Base-by-base conservation (phyloP, 768 basidiomycete species). In the Tulasnella sp. region DNA sequence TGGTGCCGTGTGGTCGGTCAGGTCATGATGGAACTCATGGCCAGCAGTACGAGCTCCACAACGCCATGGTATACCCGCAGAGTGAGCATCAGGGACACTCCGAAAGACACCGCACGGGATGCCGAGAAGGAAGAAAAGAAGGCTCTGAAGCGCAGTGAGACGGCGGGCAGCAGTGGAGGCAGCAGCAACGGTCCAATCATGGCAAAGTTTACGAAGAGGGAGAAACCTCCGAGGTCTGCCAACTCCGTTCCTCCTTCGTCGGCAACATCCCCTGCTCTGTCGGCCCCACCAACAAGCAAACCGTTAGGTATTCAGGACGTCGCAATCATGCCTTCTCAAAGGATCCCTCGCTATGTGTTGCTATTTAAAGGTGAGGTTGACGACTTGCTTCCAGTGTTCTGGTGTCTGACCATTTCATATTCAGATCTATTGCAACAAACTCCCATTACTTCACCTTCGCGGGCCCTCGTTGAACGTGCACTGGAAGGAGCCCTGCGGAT, bases 291-390 rank as follows among this genome's bases (percentile, higher is more conserved):
- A 21, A 24, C 24, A 13, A 49, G 56, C 51, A 68, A 67, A 61
- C 64, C 65, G 27, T 66, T 66, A 3, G 69, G 69, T 29, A 73
- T 82, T 23, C 72, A 81, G 53, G 84, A 85, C 59, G 67, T 85
- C 27, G 81, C 82, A 1, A 83, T 85, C 55, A 72, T 80, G 64
- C 83, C 83, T 17, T 76, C 78, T 13, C 82, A 85, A 66, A 73
- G 84, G 19, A 75, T 83, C n/a, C 78, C 78, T 70, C 74, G 83
- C 62, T 84, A 84, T 67, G 80, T 79, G 1, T 66, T 84, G 41
- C 70, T 83, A 44, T 84, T 79, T 62, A 77, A 73, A 74, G 83
- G 83, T 81, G 61, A 58, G 73, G 8, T 53, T 26, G 15, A 43
- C 15, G 23, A 1, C 55, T 34, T n/a, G 24, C 29, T 10, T 45